Conservation (phyloP, 164 flowering plant species). For the Cinnamomum chago region DNA sequence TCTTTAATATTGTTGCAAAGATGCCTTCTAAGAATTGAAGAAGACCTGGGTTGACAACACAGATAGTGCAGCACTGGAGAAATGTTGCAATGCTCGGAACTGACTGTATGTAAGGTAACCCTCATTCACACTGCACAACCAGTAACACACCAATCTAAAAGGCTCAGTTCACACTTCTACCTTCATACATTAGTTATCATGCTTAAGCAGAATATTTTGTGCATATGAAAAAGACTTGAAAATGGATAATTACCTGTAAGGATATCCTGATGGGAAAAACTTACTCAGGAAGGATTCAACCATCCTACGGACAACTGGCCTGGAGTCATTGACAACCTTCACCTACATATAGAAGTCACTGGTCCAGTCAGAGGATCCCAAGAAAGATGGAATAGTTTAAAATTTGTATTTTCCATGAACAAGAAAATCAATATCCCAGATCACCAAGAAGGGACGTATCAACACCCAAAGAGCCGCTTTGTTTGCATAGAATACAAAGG, state of each 20-base stretch:
- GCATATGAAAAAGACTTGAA: neutral
- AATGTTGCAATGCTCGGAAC: conserved; percentile 88
- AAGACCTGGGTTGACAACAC: conserved; percentile 96
- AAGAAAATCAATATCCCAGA: neutral
- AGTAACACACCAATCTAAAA: conserved; percentile 5
- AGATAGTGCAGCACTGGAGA: conserved; percentile 85
- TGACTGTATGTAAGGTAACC: conserved; percentile 90
- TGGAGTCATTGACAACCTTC: conserved; percentile 58
- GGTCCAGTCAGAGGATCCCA: neutral
- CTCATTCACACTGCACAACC: conserved; percentile 77
- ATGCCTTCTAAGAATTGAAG: conserved; percentile 13
- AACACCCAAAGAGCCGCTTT: no score
- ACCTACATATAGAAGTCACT: conserved; percentile 36
- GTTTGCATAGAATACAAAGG: no score
- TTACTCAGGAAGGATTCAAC: conserved; percentile 73
- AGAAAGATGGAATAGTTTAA: neutral
- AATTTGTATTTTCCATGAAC: neutral
- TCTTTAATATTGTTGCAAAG: neutral
- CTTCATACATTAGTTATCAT: neutral
- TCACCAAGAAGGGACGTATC: no score
- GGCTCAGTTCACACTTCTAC: neutral
- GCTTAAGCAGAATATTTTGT: neutral
- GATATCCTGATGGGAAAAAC: conserved; percentile 94
- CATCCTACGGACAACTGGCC: conserved; percentile 46
- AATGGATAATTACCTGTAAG: conserved; percentile 60